phyloP scores from a whole-genome alignment of 352 stramenopile genomes.

The Globisporangium cylindrosporum region DNA sequence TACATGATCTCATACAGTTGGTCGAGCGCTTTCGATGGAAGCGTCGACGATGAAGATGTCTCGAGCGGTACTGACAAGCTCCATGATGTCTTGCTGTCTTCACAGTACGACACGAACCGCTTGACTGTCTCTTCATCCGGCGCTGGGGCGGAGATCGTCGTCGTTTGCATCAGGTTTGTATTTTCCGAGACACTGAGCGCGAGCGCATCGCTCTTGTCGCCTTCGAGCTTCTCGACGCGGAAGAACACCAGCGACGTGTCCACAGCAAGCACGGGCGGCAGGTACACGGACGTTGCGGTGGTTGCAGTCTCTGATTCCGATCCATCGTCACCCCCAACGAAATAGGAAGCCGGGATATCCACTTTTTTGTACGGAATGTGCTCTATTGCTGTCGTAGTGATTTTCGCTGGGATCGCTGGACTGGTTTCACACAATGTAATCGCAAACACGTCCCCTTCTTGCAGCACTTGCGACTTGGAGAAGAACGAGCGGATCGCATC shows the following conservation, averaged over 20 bases:
- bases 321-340: conserved; percentile 4
- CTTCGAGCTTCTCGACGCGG: conserved; percentile 57
- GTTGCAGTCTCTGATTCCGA: neutral
- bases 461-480: conserved; percentile 49
- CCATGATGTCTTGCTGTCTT: conserved; percentile 1
- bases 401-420: conserved; percentile 23
- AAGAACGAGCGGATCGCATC: conserved; percentile 65
- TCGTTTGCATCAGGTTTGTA: conserved; percentile 69
- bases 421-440: conserved; percentile 50
- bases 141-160: conserved; percentile 39
- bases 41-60: neutral
- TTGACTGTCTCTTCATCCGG: conserved; percentile 60
- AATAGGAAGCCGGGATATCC: conserved; percentile 35
- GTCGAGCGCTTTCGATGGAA: conserved; percentile 37
- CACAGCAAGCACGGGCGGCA: conserved; percentile 48
- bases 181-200: conserved; percentile 54
- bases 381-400: conserved; percentile 13
- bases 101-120: conserved; percentile 37
- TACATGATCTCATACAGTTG: conserved; percentile 68
- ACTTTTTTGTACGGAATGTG: conserved; percentile 45
- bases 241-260: conserved; percentile 79
- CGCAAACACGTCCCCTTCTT: conserved; percentile 67
- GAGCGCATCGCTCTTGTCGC: conserved; percentile 22
- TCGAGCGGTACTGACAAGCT: conserved; percentile 18
- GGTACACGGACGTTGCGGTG: conserved; percentile 15